Base-by-base conservation (phyloP, 2,329 filamentous ascomycete species). In the Penicillium capsulatum region DNA sequence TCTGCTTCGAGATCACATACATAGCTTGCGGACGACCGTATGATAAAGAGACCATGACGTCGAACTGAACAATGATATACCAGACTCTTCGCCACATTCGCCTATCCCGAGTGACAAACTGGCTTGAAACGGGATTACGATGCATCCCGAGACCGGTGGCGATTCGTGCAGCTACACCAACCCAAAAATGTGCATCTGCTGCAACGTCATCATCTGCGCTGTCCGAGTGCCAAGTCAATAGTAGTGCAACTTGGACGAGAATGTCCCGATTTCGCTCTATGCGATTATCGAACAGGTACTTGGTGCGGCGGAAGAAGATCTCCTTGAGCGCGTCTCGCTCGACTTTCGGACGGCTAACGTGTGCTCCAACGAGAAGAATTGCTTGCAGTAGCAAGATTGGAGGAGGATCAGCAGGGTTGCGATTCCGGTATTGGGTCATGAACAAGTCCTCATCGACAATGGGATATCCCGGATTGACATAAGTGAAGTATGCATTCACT, bases 221-320 rank as follows among this genome's bases (percentile, higher is more conserved):
- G 34, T 78, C 73, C 1, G 73, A 71, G 46, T 76, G 71, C 76
- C 75, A 79, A 2, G 74, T 77, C 36, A 79, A 50, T 1, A 79
- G 64, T 15, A 79, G 58, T 2, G 74, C 73, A 3, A 71, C 71
- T 53, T 79, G 76, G n/a, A 79, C 66, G 34, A 77, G 64, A 20
- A 70, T 67, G 44, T 74, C 70, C 10, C 76, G 67, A 47, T 78
- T 74, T 17, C 72, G 67, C 47, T 79, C 75, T 24, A 74, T 70
- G 4, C 75, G 69, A 17, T 65, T 67, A 50, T 79, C 75, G 29
- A 77, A 73, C 1, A 79, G 58, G 42, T 68, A 66, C 51, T 77
- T 78, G 10, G 73, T 71, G 13, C 75, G 68, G 13, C 70, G 67
- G 45, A 76, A 77, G 50, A 78, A 73, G 4, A 67, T 60, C 2